Conservation (phyloP, 2,329 filamentous ascomycete species). For the Phialocephala subalpina region DNA sequence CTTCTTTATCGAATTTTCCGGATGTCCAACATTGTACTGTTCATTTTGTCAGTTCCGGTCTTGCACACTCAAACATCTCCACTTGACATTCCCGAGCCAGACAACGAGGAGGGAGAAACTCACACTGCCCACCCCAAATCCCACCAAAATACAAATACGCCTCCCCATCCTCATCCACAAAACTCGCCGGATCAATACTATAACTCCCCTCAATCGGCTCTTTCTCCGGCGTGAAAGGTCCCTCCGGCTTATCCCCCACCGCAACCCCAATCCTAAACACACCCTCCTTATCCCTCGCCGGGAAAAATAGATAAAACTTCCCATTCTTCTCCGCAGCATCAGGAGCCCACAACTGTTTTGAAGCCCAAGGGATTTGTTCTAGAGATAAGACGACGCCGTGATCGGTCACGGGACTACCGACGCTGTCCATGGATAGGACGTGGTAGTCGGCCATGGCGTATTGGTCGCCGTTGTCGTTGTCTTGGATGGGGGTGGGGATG, state of each 20-base stretch:
- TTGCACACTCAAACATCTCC: neutral
- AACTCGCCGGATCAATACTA: conserved; percentile 79
- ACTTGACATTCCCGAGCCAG: neutral
- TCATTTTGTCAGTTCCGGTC: neutral
- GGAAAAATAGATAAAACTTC: conserved; percentile 81
- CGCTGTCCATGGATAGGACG: conserved; percentile 68
- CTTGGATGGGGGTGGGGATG: conserved; percentile 74
- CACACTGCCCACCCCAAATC: conserved; percentile 77
- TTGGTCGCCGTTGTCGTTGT: conserved; percentile 87
- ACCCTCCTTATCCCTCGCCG: conserved; percentile 73
- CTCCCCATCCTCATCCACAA: conserved; percentile 75
- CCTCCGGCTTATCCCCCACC: conserved; percentile 66
- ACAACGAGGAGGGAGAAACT: neutral
- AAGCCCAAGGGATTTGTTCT: conserved; percentile 77
- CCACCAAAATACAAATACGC: conserved; percentile 81
- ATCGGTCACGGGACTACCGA: conserved; percentile 69
- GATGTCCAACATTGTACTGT: conserved; percentile 74
- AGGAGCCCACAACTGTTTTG: conserved; percentile 83
- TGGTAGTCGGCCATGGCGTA: conserved; percentile 89
- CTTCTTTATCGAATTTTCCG: conserved; percentile 61
- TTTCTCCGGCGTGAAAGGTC: conserved; percentile 73
- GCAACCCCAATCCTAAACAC: conserved; percentile 82
- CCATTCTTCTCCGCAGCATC: conserved; percentile 75
- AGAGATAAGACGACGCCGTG: conserved; percentile 74
- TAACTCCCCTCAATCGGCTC: conserved; percentile 73